Conservation (phyloP, 495 filamentous ascomycete species). For the Penicillium dipodomyicola region DNA sequence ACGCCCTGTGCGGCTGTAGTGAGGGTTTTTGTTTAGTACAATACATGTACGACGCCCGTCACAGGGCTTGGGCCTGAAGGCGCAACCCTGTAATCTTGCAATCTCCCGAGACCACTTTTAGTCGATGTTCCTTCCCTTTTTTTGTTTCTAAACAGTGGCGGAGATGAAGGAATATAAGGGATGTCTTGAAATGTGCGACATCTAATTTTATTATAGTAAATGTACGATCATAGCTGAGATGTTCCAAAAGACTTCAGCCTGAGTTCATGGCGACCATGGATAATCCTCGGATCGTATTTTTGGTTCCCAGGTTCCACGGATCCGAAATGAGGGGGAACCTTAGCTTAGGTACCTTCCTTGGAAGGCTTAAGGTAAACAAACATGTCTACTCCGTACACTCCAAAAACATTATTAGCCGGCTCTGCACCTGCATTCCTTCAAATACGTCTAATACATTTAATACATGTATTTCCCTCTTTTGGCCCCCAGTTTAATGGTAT, state of each 20-base stretch:
- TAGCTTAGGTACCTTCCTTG: no score
- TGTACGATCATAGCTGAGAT: neutral
- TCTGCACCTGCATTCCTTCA: neutral
- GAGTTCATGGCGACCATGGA: neutral
- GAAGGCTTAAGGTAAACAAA: slow-evolving; percentile 2
- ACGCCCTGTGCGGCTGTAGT: neutral
- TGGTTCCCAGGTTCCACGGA: neutral
- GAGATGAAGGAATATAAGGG: neutral
- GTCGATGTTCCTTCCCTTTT: neutral
- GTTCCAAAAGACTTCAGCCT: neutral
- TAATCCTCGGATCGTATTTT: neutral
- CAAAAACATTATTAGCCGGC: no score
- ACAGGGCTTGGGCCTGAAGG: neutral
- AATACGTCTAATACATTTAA: neutral
- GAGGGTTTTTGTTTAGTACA: neutral
- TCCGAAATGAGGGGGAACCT: neutral
- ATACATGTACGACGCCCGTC: neutral
- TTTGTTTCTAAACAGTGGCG: neutral
- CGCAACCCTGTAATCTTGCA: neutral
- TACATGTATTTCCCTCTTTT: neutral
- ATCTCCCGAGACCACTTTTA: neutral
- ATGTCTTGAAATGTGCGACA: neutral
- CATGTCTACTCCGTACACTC: no score
- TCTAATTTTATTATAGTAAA: neutral
- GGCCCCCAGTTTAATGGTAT: neutral